Evolutionary conservation across 2,329 filamentous ascomycete species (phyloP).

Genomic region (Trichoderma asperellum): DNA sequence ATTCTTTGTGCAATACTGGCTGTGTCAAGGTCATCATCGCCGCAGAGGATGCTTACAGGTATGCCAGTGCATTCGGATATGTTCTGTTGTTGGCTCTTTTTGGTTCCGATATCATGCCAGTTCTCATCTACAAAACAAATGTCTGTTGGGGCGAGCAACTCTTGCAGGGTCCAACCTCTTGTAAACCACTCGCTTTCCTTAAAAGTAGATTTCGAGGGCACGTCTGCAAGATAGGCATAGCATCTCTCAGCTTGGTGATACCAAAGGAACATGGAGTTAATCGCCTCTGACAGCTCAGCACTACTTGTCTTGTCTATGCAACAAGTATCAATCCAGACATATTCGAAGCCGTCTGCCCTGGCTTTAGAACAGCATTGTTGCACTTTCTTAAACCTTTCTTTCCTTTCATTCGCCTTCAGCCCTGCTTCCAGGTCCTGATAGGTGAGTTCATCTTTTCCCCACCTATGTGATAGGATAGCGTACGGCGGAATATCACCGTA

Average conservation of each 20-base stretch:
- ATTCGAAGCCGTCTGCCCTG: constrained; percentile 12
- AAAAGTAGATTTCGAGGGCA: background rate
- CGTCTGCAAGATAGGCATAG: constrained; percentile 14
- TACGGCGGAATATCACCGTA: constrained; percentile 3
- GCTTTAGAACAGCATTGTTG: constrained; percentile 8
- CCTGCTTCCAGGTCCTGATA: background rate
- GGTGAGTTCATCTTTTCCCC: constrained; percentile 10
- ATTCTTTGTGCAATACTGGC: constrained; percentile 32
- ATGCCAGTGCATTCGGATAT: constrained; percentile 17
- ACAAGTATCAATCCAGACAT: constrained; percentile 12
- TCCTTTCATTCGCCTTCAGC: background rate
- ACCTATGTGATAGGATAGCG: constrained; percentile 20
- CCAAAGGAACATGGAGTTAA: constrained; percentile 23
- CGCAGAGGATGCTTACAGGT: constrained; percentile 14
- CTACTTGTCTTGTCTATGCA: constrained; percentile 15
- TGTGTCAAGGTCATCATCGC: constrained; percentile 16
- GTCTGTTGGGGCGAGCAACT: constrained; percentile 11
- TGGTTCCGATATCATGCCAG: constrained; percentile 10
- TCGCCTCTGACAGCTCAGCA: constrained; percentile 15
- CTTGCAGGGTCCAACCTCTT: constrained; percentile 22
- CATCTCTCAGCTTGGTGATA: background rate
- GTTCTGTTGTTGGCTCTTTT: background rate
- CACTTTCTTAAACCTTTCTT: constrained; percentile 9
- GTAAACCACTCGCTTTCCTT: constrained; percentile 15
- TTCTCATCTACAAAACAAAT: constrained; percentile 8